A percentile compares a stretch with the other conserved stretches of the same genome.
phyloP scores from a whole-genome alignment of 169 alveolate species.

The Cryptosporidium sp. region DNA sequence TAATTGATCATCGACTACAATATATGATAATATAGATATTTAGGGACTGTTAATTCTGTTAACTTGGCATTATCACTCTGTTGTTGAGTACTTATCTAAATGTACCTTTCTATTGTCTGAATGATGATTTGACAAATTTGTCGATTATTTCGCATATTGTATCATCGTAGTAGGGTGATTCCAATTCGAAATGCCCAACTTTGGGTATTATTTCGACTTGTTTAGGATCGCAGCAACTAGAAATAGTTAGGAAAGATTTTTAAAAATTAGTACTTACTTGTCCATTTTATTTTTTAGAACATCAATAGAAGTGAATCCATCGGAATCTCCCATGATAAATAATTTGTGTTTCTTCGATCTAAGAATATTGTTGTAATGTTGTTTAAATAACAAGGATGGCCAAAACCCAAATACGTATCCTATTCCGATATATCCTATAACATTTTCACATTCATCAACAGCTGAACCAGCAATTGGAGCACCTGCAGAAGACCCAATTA shows the following conservation, averaged over 20 bases:
- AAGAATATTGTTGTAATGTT: conserved; percentile 77
- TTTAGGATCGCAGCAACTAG: conserved; percentile 79
- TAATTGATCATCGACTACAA: not conserved
- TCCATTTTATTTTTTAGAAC: conserved; percentile 72
- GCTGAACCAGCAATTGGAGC: conserved; percentile 84
- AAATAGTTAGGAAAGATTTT: not conserved
- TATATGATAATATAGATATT: conserved; percentile 1
- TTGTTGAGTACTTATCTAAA: not conserved
- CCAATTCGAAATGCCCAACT: conserved; percentile 81
- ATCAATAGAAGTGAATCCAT: conserved; percentile 78
- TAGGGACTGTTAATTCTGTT: not conserved
- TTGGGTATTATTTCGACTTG: conserved; percentile 51
- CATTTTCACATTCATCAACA: conserved; percentile 76
- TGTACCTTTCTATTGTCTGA: not conserved
- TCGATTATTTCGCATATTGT: conserved; percentile 10
- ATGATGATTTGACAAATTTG: conserved; percentile 9
- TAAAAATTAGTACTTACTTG: conserved; percentile 59
- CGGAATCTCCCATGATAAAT: conserved; percentile 78
- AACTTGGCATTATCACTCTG: not conserved
- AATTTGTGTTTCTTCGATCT: conserved; percentile 77
- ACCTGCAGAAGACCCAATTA: conserved; percentile 84
- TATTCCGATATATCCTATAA: conserved; percentile 79
- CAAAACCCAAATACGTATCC: conserved; percentile 81
- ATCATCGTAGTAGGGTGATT: conserved; percentile 69
- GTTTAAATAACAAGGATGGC: conserved; percentile 79